Percentiles rank a stretch among this genome's conserved stretches.
These are phyloP conservation scores for Hypomontagnella submonticulosa DNA, from an alignment of 495 filamentous ascomycete genomes.

Conservation along the genomic window DNA sequence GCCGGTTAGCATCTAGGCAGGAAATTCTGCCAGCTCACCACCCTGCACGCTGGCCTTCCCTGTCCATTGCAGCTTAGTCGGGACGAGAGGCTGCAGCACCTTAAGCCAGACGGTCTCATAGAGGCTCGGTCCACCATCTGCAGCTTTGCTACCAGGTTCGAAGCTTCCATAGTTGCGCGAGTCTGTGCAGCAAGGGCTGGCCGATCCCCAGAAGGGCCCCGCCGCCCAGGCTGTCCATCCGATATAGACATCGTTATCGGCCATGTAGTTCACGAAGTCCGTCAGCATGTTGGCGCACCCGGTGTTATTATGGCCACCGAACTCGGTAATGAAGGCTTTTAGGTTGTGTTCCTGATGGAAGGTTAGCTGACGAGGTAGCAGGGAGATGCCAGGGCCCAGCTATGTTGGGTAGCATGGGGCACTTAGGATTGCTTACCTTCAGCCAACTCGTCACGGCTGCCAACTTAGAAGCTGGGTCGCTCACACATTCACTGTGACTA, in stretches of 20 bases:
- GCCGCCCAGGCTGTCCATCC: slow-evolving; percentile 67
- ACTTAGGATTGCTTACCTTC: slow-evolving; percentile 35
- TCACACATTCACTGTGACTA: slow-evolving; percentile 52
- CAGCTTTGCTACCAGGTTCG: slow-evolving; percentile 59
- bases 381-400: background rate
- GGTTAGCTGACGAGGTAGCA: slow-evolving; percentile 6
- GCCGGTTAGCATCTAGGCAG: slow-evolving; percentile 11
- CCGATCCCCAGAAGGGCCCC: slow-evolving; percentile 61
- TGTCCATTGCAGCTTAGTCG: slow-evolving; percentile 55
- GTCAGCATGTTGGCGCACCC: slow-evolving; percentile 57
- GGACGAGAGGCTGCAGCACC: slow-evolving; percentile 57
- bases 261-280: slow-evolving; percentile 61
- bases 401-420: background rate
- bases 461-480: slow-evolving; percentile 54
- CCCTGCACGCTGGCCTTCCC: slow-evolving; percentile 51
- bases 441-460: slow-evolving; percentile 60
- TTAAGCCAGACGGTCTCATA: slow-evolving; percentile 59
- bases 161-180: slow-evolving; percentile 55
- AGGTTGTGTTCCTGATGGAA: slow-evolving; percentile 51
- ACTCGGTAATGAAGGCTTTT: slow-evolving; percentile 66
- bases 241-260: slow-evolving; percentile 61
- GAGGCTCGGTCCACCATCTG: slow-evolving; percentile 56
- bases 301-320: slow-evolving; percentile 61
- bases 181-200: slow-evolving; percentile 62
- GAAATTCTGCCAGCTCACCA: slow-evolving; percentile 41